Percentiles rank a stretch among this genome's conserved stretches.
These are phyloP conservation scores for Heliamphora pulchella DNA, from an alignment of 179 eudicot genomes.

Conservation along the genomic window DNA sequence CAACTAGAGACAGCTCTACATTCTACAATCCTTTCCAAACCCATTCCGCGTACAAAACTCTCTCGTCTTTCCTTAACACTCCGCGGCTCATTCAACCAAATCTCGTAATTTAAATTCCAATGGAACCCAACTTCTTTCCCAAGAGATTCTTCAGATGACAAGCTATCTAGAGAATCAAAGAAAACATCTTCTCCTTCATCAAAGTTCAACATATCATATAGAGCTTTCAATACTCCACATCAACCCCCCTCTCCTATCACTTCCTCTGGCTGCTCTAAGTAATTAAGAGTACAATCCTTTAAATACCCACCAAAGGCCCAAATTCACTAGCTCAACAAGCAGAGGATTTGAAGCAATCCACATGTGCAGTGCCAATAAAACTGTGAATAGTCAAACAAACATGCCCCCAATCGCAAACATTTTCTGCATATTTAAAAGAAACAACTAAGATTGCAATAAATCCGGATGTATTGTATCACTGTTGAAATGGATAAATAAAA, in stretches of 20 bases:
- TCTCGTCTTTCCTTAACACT: conserved; percentile 53
- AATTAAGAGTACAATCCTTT: not conserved
- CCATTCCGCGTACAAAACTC: conserved; percentile 44
- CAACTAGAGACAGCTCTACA: conserved; percentile 31
- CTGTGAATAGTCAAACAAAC: not conserved
- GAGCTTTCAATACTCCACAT: conserved; percentile 24
- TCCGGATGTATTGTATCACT: not conserved
- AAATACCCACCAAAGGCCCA: conserved; percentile 29
- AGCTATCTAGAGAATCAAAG: conserved; percentile 42
- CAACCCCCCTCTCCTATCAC: conserved; percentile 20
- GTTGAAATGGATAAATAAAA: too few species aligned
- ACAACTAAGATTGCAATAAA: conserved; percentile 22
- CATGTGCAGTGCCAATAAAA: conserved; percentile 10
- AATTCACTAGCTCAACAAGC: conserved; percentile 20
- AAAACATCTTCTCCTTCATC: conserved; percentile 46
- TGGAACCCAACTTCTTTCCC: conserved; percentile 10
- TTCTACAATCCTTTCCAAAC: conserved; percentile 31
- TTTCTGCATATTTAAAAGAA: conserved; percentile 11
- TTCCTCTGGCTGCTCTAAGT: not conserved
- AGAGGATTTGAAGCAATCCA: conserved; percentile 20
- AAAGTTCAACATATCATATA: conserved; percentile 31
- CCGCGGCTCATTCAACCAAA: conserved; percentile 49
- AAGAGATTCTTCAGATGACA: conserved; percentile 30
- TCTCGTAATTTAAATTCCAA: conserved; percentile 24
- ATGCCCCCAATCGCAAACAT: conserved; percentile 20